phyloP scores from a whole-genome alignment of 2,329 filamentous ascomycete genomes.

The Rachicladosporium sp. region DNA sequence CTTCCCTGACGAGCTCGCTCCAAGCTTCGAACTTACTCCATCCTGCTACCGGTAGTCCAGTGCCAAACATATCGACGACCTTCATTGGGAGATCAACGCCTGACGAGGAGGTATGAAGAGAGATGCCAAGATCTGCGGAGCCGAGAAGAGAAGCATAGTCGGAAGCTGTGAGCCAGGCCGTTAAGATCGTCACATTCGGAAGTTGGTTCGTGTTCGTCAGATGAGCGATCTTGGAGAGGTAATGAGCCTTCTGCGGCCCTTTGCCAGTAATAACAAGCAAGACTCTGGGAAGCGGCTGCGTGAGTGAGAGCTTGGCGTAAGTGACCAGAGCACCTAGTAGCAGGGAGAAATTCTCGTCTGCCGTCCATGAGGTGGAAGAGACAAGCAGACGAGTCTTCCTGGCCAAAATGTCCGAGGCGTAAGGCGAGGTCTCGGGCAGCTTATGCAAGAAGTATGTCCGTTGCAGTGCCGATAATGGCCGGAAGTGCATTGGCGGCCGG shows the following conservation, averaged over 20 bases:
- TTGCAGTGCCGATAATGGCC: conserved; percentile 46
- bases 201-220: conserved; percentile 53
- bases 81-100: conserved; percentile 98
- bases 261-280: conserved; percentile 90
- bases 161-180: conserved; percentile 70
- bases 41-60: conserved; percentile 78
- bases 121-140: conserved; percentile 78
- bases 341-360: conserved; percentile 87
- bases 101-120: conserved; percentile 82
- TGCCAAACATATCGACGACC: conserved; percentile 97
- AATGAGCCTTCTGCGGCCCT: conserved; percentile 69
- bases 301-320: conserved; percentile 43
- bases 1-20: conserved; percentile 78
- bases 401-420: conserved; percentile 37
- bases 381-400: conserved; percentile 57
- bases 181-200: conserved; percentile 57
- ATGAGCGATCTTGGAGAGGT: conserved; percentile 51
- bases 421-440: conserved; percentile 50
- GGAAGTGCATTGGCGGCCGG: conserved; percentile 71
- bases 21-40: conserved; percentile 82
- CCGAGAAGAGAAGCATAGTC: conserved; percentile 79
- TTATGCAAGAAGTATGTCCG: conserved; percentile 50
- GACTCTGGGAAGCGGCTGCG: conserved; percentile 46
- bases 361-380: conserved; percentile 93
- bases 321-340: conserved; percentile 68